Conservation (phyloP, 1,284 basidiomycete species). For the Microbotryum intermedium region DNA sequence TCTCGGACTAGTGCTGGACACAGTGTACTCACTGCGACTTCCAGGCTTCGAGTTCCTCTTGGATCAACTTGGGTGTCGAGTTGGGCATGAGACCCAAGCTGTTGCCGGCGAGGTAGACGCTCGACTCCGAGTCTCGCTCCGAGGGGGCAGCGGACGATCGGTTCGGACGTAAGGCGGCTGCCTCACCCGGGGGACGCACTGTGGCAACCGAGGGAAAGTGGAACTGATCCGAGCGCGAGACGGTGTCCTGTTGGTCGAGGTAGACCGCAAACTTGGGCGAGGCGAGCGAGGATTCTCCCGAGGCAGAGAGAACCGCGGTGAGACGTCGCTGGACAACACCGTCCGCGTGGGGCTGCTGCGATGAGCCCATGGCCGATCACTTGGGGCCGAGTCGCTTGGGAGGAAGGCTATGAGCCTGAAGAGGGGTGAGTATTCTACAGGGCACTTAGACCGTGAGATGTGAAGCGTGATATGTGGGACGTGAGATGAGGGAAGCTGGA, state of each 20-base stretch:
- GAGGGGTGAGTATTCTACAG: neutral
- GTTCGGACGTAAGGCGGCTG: too few species aligned
- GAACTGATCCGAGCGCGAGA: constrained; percentile 10
- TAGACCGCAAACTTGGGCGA: constrained; percentile 16
- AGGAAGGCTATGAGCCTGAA: neutral
- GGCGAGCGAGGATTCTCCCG: constrained; percentile 19
- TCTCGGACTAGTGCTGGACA: neutral
- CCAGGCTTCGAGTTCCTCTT: constrained; percentile 87
- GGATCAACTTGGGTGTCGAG: constrained; percentile 59
- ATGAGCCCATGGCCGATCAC: neutral
- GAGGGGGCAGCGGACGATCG: too few species aligned
- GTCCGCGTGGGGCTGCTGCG: neutral
- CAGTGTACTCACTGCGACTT: constrained; percentile 53
- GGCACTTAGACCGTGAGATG: neutral
- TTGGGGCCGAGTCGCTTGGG: neutral
- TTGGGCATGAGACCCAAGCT: constrained; percentile 79
- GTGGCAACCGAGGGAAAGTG: constrained; percentile 13
- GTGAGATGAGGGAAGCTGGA: too few species aligned
- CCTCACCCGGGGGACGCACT: constrained; percentile 5
- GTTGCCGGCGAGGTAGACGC: constrained; percentile 91
- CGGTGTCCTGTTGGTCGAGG: constrained; percentile 20
- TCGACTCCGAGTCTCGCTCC: constrained; percentile 39
- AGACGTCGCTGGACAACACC: neutral
- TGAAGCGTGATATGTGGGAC: too few species aligned
- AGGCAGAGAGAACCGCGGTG: constrained; percentile 8